Evolutionary conservation across 1,284 basidiomycete genomes (phyloP), one percentile per base, ranked within the genome.

Genomic region (Xerocomus nothofagi): DNA sequence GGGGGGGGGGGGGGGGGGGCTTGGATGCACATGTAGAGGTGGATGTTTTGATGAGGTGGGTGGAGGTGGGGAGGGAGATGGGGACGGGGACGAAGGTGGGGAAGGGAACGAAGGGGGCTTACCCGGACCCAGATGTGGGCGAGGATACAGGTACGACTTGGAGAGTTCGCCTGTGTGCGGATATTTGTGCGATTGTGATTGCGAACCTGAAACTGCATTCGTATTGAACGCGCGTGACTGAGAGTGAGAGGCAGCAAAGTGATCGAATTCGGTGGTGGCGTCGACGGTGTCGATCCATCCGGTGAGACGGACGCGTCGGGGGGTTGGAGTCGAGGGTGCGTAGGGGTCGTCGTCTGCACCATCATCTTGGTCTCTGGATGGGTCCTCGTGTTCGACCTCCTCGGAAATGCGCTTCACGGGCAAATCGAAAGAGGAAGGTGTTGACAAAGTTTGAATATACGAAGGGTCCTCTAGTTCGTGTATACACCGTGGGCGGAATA

Each of bases 211-310:
- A 10, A 34, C 17, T 7, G 33, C 2, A 17, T 7, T 37, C n/a
- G 15, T 4, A n/a, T 37, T 39, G 8, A 32, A 34, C 2, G 34
- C 15, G 3, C 33, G 55, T 24, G 52, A 38, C 3, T 33, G 43
- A 18, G 49, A 20, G 17, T 45, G 51, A 18, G 58, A 59, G 1
- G 56, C 38, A 17, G 36, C 29, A 44, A 57, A 66, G 4, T 54
- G 50, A 17, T 32, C 43, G 4, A 63, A 47, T 30, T 65, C 60
- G 8, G 51, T 32, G 11, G 41, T 72, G 50, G 77, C 69, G 54
- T 84, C 78, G 9, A 79, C 78, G 6, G 68, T 65, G 23, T 73
- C 67, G 38, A 86, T 83, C 64, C 71, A 79, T 0, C 82, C 84
- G 1, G 68, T 60, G 49, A 77, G 73, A 17, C 81, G 77, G 15